Conservation (phyloP, 1,284 basidiomycete genomes). For the Spongiforma sp. region DNA sequence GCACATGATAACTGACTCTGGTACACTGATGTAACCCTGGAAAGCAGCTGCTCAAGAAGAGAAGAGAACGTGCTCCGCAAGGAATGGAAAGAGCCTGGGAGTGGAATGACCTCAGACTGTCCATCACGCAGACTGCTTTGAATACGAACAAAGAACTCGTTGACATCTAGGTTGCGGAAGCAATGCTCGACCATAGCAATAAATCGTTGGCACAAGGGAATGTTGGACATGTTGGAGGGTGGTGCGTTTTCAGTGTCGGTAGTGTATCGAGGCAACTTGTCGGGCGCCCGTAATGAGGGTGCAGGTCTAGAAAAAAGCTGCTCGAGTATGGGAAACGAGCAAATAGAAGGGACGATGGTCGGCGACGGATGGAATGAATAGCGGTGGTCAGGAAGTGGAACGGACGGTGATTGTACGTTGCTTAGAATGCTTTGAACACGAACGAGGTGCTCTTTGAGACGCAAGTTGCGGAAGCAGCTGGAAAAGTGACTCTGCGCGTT, state of each 20-base stretch:
- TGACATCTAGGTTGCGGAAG: too few species aligned
- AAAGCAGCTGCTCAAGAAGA: too few species aligned
- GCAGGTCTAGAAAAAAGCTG: not conserved
- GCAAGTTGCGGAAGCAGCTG: slow-evolving; percentile 17
- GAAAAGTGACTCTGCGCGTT: slow-evolving; percentile 11
- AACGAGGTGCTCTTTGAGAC: slow-evolving; percentile 13
- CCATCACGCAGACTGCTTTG: too few species aligned
- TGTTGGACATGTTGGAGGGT: too few species aligned
- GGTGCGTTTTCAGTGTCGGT: not conserved
- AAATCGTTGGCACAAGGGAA: too few species aligned
- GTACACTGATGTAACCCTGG: too few species aligned
- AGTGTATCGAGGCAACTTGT: not conserved
- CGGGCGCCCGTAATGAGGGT: not conserved
- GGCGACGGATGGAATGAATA: not conserved
- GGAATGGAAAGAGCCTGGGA: too few species aligned
- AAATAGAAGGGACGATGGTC: not conserved
- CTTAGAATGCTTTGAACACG: slow-evolving; percentile 19
- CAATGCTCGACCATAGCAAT: too few species aligned
- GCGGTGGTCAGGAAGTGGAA: not conserved
- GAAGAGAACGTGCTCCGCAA: too few species aligned
- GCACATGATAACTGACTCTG: too few species aligned
- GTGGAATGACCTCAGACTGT: too few species aligned
- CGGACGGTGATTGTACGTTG: not conserved
- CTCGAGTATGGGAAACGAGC: not conserved
- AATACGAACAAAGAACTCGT: too few species aligned